A percentile compares a stretch with the other conserved stretches of the same genome.
Conservation (phyloP, 495 filamentous ascomycete species). For the Aspergillus leporis region DNA sequence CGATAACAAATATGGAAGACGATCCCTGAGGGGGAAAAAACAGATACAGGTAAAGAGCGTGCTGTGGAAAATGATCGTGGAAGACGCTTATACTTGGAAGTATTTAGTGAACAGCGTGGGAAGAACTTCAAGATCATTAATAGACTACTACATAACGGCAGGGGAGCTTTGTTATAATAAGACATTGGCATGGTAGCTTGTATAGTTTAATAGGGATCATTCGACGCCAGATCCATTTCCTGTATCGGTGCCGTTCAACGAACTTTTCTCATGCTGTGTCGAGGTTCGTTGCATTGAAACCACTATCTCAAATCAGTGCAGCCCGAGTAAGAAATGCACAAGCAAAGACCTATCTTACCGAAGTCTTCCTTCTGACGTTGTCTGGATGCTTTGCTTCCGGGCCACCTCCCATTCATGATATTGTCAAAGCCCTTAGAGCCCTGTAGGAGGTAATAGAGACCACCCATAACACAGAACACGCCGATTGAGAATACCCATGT, state of each 20-base stretch:
- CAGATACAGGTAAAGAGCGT: no score
- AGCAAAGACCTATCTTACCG: slow-evolving; percentile 52
- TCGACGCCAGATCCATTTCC: not conserved
- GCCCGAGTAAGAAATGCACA: not conserved
- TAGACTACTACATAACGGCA: no score
- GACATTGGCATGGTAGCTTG: not conserved
- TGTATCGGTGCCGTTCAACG: slow-evolving; percentile 10
- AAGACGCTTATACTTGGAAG: no score
- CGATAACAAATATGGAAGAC: no score
- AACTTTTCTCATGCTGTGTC: slow-evolving; percentile 18
- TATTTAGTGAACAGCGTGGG: no score
- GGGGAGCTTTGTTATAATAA: no score
- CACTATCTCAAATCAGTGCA: slow-evolving; percentile 12
- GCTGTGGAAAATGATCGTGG: no score
- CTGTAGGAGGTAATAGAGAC: slow-evolving; percentile 74
- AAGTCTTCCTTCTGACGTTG: slow-evolving; percentile 84
- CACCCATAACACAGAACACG: slow-evolving; percentile 70
- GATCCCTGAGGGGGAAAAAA: no score
- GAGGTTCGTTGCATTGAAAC: slow-evolving; percentile 22
- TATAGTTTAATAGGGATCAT: not conserved
- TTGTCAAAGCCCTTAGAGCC: slow-evolving; percentile 79
- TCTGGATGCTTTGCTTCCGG: slow-evolving; percentile 65
- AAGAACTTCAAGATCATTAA: no score
- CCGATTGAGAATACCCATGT: slow-evolving; percentile 90
- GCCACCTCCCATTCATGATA: slow-evolving; percentile 86